Evolutionary conservation across 495 filamentous ascomycete genomes (phyloP), one percentile per base, ranked within the genome.

Genomic region (Parachaetomium inaequale): DNA sequence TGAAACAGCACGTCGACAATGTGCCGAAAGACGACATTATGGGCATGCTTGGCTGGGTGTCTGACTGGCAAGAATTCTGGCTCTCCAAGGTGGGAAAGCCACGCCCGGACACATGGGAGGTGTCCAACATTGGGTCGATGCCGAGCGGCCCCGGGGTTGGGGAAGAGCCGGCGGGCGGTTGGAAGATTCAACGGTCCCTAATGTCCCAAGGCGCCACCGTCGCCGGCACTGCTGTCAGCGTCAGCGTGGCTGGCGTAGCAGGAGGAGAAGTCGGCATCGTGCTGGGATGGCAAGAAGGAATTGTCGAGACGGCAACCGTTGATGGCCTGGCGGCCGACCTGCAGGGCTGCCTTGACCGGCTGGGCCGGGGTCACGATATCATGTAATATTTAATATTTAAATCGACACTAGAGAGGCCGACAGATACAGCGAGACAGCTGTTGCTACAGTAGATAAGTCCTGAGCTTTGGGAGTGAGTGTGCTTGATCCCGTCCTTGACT

Each of bases 151-250:
- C 34, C 19, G 28, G 14, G 15, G 55, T 34, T 10, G 28, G 15
- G 1, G 31, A 62, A 25, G 43, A 12, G 15, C 53, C 28, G 31
- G 34, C 31, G 7, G 56, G 31, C 12, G 55, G 56, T 14, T 75
- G 72, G 74, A 52, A 43, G 23, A 70, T 77, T 11, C 31, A 64
- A 5, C 68, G 73, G 10, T 69, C 71, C 17, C 34, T 72, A 23
- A 72, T 77, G 63, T 68, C 74, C 19, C 66, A 76, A 29, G 68
- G 71, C n/a, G 65, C 70, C 55, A 67, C 74, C 23, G 62, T 69
- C 4, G 59, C 63, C 14, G 70, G 71, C 3, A 60, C 70, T 14
- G 73, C 70, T 21, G 47, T 77, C 23, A 51, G 50, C 12, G 40
- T 75, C 26, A 74, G 67, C 47, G 68, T 72, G 7, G 63, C 72